Evolutionary conservation across 1,139 yeast species (phyloP), one percentile per base, ranked within the genome.

Genomic region (Meyerozyma athensensis): DNA sequence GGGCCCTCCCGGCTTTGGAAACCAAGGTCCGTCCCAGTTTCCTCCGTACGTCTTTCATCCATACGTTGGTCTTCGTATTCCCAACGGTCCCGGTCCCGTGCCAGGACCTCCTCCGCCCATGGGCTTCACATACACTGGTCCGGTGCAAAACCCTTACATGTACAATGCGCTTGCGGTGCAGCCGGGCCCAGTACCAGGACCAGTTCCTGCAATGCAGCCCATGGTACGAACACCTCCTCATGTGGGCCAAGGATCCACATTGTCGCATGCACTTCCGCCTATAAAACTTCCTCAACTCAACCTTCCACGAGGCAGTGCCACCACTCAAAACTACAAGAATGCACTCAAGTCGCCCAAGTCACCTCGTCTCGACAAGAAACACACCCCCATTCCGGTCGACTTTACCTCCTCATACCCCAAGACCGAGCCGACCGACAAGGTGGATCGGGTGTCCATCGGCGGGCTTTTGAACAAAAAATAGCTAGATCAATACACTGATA

Each of bases 51-150:
- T 53, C 24, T 48, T 47, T 3, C 39, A 30, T 19, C 34, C 34
- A 4, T 31, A 19, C 10, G 64, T 65, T 4, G 53, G 53, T 4
- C 69, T 68, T 4, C 52, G 71, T 30, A 49, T 66, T n/a, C 73
- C 74, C 12, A 67, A 68, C 46, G 73, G 73, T 0, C 74, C 74
- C 0, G 73, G 72, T 1, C 73, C 73, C 1, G 54, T 66, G 9
- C 73, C 73, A 0, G 73, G 74, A 1, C 74, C 73, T 3, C 70
- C 70, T 2, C 69, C 70, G 26, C 59, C 59, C 6, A 30, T 9
- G 30, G 19, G 35, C 22, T 19, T 30, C 31, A 18, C 37, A 36
- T 21, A 21, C 6, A 30, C 33, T 14, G 36, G 34, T 7, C 32
- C 28, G 12, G 22, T 37, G 19, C 20, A 21, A 9, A 17, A 36